phyloP scores from a whole-genome alignment of 345 rosid genomes.

The Gossypium turneri region DNA sequence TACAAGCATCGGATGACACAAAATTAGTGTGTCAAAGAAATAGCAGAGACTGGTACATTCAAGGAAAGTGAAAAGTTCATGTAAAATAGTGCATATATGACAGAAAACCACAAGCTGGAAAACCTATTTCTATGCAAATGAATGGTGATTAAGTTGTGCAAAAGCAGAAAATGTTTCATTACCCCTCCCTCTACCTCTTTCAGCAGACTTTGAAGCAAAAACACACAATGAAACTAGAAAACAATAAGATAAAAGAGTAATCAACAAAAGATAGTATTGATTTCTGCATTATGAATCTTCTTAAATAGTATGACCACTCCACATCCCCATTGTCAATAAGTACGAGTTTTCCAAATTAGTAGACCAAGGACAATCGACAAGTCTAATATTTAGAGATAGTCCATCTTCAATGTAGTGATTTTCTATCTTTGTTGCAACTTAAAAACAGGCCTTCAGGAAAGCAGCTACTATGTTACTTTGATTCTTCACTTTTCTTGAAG shows the following conservation, averaged over 20 bases:
- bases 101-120: background rate
- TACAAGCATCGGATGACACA: background rate
- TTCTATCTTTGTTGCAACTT: background rate
- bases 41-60: background rate
- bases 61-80: background rate
- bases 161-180: background rate
- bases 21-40: background rate
- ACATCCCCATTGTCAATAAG: background rate
- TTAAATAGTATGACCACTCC: background rate
- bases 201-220: background rate
- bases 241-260: background rate
- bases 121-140: background rate
- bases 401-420: background rate
- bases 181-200: background rate
- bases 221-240: background rate
- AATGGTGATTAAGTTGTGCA: background rate
- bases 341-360: background rate
- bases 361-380: background rate
- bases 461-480: background rate
- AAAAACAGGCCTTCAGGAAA: background rate
- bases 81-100: background rate
- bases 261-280: background rate
- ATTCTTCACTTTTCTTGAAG: background rate
- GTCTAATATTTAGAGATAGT: background rate
- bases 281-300: background rate